Percentiles rank a stretch among this genome's conserved stretches.
phyloP scores from a whole-genome alignment of 179 eudicot genomes.

The Dionaea muscipula region DNA sequence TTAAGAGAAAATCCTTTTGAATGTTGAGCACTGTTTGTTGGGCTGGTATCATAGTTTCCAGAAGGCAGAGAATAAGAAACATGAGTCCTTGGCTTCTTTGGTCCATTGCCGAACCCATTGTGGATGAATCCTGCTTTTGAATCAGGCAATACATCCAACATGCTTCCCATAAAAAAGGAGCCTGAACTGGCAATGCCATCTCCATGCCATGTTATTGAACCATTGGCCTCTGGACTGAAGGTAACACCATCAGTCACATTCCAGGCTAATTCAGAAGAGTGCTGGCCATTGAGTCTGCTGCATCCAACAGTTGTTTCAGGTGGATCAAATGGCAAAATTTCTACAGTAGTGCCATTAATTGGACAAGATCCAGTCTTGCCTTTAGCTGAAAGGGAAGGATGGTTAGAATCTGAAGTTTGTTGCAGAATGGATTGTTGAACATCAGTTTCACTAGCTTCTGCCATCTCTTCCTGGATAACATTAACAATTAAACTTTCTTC shows the following conservation, averaged over 20 bases:
- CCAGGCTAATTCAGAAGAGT: conserved; percentile 20
- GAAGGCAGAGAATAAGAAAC: conserved; percentile 65
- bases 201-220: conserved; percentile 30
- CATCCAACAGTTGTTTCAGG: conserved; percentile 23
- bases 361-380: conserved; percentile 19
- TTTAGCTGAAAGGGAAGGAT: conserved; percentile 13
- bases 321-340: conserved; percentile 35
- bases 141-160: conserved; percentile 30
- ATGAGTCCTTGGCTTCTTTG: conserved; percentile 77
- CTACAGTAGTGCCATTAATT: conserved; percentile 32
- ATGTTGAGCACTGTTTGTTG: conserved; percentile 27
- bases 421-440: conserved; percentile 9
- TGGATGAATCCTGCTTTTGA: conserved; percentile 30
- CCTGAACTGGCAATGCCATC: conserved; percentile 21
- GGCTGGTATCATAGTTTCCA: conserved; percentile 34
- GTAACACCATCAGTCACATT: conserved; percentile 22
- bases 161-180: conserved; percentile 27
- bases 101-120: conserved; percentile 54
- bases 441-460: conserved; percentile 11
- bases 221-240: conserved; percentile 24
- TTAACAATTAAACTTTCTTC: conserved; percentile 13
- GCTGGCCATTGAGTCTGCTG: conserved; percentile 11
- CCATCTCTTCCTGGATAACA: conserved; percentile 9
- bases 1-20: conserved; percentile 43
- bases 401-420: conserved; percentile 13